Evolutionary conservation across 179 eudicot genomes (phyloP).

Genomic region (Carnegiea gigantea): DNA sequence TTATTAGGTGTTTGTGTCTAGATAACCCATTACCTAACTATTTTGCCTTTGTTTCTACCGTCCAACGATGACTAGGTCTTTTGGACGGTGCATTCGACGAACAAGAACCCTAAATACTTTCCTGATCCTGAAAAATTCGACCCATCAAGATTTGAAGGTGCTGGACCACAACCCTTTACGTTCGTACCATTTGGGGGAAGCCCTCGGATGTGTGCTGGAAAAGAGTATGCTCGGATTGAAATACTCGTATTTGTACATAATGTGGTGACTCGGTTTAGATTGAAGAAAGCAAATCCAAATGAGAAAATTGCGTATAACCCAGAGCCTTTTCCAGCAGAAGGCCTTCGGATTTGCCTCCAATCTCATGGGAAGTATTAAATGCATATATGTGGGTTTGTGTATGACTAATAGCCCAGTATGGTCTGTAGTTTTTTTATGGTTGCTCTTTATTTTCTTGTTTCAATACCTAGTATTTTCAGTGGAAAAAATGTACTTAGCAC

Average conservation of each 20-base stretch:
- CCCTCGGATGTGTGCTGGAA: constrained; percentile 22
- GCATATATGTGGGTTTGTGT: too few species aligned
- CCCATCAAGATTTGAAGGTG: constrained; percentile 34
- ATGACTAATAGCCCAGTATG: too few species aligned
- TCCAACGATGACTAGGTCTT: neutral
- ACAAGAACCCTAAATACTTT: constrained; percentile 28
- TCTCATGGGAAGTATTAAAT: neutral
- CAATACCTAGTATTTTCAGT: too few species aligned
- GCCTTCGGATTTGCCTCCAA: constrained; percentile 3
- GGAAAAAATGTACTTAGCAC: too few species aligned
- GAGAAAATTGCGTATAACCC: constrained; percentile 10
- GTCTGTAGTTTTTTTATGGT: too few species aligned
- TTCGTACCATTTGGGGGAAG: constrained; percentile 34
- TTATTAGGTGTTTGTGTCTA: neutral
- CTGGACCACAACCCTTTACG: constrained; percentile 21
- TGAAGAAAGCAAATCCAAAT: constrained; percentile 17
- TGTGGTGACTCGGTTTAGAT: constrained; percentile 15
- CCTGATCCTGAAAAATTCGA: constrained; percentile 24
- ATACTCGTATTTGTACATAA: constrained; percentile 16
- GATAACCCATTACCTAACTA: neutral
- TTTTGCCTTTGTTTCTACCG: neutral
- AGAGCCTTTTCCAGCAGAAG: constrained; percentile 6
- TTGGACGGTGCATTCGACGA: constrained; percentile 10
- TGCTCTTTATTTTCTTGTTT: too few species aligned
- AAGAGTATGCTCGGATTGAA: constrained; percentile 19